phyloP scores from a whole-genome alignment of 306 rosid species.

The Pachyrhizus erosus region DNA sequence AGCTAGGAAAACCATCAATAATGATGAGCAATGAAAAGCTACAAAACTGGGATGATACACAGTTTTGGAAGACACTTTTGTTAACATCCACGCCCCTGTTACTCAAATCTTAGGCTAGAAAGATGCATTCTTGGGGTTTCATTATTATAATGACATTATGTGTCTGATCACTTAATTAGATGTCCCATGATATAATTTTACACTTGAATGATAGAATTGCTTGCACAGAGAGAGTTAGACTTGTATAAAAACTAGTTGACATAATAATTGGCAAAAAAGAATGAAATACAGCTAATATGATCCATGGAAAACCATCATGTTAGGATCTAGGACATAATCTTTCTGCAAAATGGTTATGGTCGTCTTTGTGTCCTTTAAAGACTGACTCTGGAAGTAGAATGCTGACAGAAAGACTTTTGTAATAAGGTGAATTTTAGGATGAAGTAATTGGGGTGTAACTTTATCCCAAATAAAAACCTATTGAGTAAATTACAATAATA shows the following conservation, averaged over 20 bases:
- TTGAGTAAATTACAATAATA: too few relatives aligned
- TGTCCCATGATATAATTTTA: conserved; percentile 10
- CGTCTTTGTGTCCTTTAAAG: conserved; percentile 27
- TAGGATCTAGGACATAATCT: conserved; percentile 10
- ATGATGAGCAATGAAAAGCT: conserved; percentile 14
- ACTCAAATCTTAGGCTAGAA: conserved; percentile 21
- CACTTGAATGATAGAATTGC: conserved; percentile 5
- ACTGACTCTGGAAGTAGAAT: conserved; percentile 23
- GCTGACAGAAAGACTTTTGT: conserved; percentile 19
- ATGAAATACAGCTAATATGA: conserved; percentile 1
- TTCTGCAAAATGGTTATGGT: background rate
- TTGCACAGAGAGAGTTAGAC: conserved; percentile 6
- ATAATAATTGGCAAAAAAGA: conserved; percentile 10
- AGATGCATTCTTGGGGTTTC: background rate
- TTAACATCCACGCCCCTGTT: background rate
- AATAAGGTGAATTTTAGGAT: conserved; percentile 12
- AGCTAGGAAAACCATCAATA: conserved; percentile 18
- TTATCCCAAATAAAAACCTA: background rate
- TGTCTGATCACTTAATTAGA: background rate
- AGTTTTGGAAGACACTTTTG: background rate
- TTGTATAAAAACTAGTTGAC: conserved; percentile 1
- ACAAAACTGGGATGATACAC: conserved; percentile 15
- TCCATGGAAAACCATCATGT: conserved; percentile 1
- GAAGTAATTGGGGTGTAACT: conserved; percentile 21
- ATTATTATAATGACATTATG: background rate